These are phyloP conservation scores for Discostella stelligera DNA, from an alignment of 352 stramenopile species.

Conservation along the genomic window DNA sequence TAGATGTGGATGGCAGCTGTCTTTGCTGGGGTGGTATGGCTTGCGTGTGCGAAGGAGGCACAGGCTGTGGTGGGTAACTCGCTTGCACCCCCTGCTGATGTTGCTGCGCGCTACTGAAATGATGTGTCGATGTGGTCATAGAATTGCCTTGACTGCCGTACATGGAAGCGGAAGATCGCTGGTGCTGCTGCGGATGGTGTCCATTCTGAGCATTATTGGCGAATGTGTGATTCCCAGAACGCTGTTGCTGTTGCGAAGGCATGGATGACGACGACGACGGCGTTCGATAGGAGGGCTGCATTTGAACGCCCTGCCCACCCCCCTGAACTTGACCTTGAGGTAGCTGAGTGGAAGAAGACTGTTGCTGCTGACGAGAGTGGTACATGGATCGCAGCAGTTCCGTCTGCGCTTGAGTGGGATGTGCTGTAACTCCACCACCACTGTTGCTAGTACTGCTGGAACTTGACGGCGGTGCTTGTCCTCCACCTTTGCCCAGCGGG, in stretches of 20 bases:
- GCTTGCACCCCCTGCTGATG: neutral
- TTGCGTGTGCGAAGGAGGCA: neutral
- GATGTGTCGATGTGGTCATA: too few species aligned
- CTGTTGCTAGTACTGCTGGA: neutral
- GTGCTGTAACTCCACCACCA: neutral
- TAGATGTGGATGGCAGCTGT: neutral
- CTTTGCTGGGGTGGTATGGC: conserved; percentile 1
- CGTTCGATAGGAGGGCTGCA: neutral
- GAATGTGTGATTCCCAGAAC: neutral
- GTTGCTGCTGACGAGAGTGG: conserved; percentile 26
- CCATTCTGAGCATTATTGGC: neutral
- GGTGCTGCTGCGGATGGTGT: neutral
- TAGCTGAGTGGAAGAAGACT: neutral
- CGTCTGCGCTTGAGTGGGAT: conserved; percentile 15
- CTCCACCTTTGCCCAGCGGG: conserved; percentile 32
- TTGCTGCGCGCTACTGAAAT: neutral
- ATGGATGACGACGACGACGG: neutral
- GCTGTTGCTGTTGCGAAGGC: neutral
- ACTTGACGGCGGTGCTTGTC: neutral
- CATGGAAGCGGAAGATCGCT: neutral
- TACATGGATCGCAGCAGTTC: conserved; percentile 46
- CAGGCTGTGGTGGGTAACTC: neutral
- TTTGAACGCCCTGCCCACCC: neutral
- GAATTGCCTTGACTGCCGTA: neutral
- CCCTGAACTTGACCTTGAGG: neutral